phyloP scores from a whole-genome alignment of 2,329 filamentous ascomycete genomes.

The Fusarium torulosum region DNA sequence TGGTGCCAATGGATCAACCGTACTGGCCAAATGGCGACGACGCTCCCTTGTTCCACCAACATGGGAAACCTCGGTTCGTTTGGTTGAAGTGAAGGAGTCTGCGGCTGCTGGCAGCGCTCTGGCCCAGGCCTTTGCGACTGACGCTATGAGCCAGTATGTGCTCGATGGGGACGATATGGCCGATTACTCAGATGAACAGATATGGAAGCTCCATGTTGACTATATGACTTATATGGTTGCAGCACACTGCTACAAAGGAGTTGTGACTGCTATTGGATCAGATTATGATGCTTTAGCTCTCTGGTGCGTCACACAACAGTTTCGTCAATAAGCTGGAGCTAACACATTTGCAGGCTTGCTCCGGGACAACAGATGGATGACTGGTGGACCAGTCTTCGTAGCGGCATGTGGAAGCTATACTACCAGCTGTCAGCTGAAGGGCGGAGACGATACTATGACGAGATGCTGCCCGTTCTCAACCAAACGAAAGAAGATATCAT shows the following conservation, averaged over 20 bases:
- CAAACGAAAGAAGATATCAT: conserved; percentile 77
- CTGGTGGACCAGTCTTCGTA: conserved; percentile 77
- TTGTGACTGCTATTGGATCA: conserved; percentile 79
- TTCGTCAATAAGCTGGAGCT: neutral
- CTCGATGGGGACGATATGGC: conserved; percentile 77
- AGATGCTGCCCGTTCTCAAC: conserved; percentile 81
- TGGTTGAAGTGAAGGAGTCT: conserved; percentile 74
- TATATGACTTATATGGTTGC: conserved; percentile 84
- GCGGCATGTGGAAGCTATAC: conserved; percentile 81
- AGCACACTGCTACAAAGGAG: conserved; percentile 78
- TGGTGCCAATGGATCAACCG: conserved; percentile 26
- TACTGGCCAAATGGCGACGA: conserved; percentile 48
- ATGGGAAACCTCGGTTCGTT: conserved; percentile 70
- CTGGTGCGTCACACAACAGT: conserved; percentile 68
- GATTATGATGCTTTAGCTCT: conserved; percentile 83
- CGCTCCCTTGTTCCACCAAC: conserved; percentile 65
- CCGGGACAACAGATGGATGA: conserved; percentile 81
- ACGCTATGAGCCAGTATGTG: conserved; percentile 81
- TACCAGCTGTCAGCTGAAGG: conserved; percentile 81
- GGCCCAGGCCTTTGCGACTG: conserved; percentile 81
- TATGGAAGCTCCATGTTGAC: conserved; percentile 81
- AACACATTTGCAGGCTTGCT: conserved; percentile 70
- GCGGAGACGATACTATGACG: conserved; percentile 78
- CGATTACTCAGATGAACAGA: conserved; percentile 72
- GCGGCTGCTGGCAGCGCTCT: conserved; percentile 78